Evolutionary conservation across 352 stramenopile genomes (phyloP).

Genomic region (Pythium periplocum): DNA sequence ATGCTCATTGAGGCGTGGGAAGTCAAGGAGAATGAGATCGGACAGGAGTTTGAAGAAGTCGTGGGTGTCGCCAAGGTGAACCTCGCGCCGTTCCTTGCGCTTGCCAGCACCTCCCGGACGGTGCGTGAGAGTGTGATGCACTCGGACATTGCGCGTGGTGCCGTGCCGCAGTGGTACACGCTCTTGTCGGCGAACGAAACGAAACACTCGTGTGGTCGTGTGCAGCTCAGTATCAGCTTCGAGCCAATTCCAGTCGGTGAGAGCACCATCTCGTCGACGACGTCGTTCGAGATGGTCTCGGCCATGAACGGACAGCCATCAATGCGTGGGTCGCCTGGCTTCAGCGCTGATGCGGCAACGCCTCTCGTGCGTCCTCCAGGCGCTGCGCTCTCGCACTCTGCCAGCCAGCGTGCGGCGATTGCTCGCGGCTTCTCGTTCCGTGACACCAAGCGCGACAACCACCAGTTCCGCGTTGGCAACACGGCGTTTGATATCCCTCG

Average conservation of each 20-base stretch:
- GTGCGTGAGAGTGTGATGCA: slow-evolving; percentile 81
- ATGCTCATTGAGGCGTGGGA: slow-evolving; percentile 87
- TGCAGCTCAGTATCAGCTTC: slow-evolving; percentile 86
- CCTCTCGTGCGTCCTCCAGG: slow-evolving; percentile 41
- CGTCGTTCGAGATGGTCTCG: neutral
- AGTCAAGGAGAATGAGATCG: slow-evolving; percentile 34
- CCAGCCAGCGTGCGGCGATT: slow-evolving; percentile 54
- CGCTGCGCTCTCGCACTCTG: slow-evolving; percentile 29
- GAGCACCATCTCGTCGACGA: neutral
- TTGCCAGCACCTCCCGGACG: slow-evolving; percentile 75
- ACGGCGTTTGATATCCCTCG: slow-evolving; percentile 83
- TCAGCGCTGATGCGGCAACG: slow-evolving; percentile 49
- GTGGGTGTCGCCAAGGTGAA: slow-evolving; percentile 85
- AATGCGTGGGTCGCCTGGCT: slow-evolving; percentile 22
- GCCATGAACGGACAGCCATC: neutral
- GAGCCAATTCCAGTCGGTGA: slow-evolving; percentile 31
- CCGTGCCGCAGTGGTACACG: slow-evolving; percentile 85
- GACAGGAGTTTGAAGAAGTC: slow-evolving; percentile 50
- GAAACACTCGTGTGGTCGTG: slow-evolving; percentile 78
- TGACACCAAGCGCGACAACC: slow-evolving; percentile 80
- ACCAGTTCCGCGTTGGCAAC: slow-evolving; percentile 84
- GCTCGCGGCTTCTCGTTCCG: slow-evolving; percentile 77
- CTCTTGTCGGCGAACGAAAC: slow-evolving; percentile 77
- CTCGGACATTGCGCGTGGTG: slow-evolving; percentile 75
- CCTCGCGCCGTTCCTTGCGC: slow-evolving; percentile 77